Base-by-base conservation (phyloP, 768 basidiomycete genomes). In the Panaeolus papilionaceus region DNA sequence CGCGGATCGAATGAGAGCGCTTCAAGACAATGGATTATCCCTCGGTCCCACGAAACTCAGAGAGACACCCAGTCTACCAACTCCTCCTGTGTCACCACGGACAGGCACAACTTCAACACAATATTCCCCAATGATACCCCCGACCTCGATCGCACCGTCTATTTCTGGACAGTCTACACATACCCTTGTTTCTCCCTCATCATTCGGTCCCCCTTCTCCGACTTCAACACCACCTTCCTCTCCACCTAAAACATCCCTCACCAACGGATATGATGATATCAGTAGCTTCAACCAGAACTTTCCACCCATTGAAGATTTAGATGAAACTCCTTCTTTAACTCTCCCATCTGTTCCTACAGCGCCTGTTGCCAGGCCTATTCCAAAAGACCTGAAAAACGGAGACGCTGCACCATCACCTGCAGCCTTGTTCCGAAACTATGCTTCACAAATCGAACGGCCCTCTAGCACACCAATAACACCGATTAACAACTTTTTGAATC, bases 151-250 rank as follows among this genome's bases (percentile, higher is more conserved):
- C 37, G 69, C 76, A 26, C 78, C 78, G 4, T 76, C 81, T 23
- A 76, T 75, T 11, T 77, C 78, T 4, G 67, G 76, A 4, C 82
- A 84, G 37, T 85, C 88, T 2, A 83, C 84, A n/a, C 91, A 91
- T 71, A 84, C 86, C 2, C 81, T 93, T 61, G 90, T 94, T 10
- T 86, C 90, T 0, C 85, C 89, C 2, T 90, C 91, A 4, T 86
- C 86, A 38, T 80, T 94, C 18, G 92, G 91, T 2, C 91, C 92
- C 39, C 90, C 93, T 4, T 93, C 93, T 0, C 92, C 92, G 3
- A 82, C 86, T 1, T 89, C 91, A 9, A 90, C 90, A 1, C 83
- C 88, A 16, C 88, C 91, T 14, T 88, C 90, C 2, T 90, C 89
- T 10, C 88, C 89, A 4, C 85, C 75, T 78, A 38, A 75, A 76